These are phyloP conservation scores for Breynia disticha DNA, from an alignment of 441 rosid genomes.

Conservation along the genomic window DNA sequence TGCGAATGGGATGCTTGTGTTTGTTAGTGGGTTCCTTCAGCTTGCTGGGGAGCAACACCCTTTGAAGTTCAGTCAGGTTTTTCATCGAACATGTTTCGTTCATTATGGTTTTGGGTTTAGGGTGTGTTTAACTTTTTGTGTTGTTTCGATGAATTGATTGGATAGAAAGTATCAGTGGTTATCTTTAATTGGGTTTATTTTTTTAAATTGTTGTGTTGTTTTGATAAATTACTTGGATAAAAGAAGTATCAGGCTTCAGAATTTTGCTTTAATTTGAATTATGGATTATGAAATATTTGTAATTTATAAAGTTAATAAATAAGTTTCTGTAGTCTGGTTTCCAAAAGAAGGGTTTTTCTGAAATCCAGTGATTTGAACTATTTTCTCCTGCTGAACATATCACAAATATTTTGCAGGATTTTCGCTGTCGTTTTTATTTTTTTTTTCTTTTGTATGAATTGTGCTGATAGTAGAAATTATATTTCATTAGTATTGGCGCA, in stretches of 20 bases:
- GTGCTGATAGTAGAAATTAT: not conserved
- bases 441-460: not conserved
- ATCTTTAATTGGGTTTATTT: no score
- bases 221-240: no score
- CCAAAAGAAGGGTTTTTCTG: not conserved
- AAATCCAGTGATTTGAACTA: not conserved
- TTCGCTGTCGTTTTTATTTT: no score
- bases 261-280: no score
- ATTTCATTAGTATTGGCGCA: no score
- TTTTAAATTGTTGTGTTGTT: no score
- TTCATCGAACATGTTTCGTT: conserved; percentile 1
- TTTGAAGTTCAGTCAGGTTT: conserved; percentile 96
- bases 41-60: conserved; percentile 90
- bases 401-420: no score
- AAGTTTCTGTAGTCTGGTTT: not conserved
- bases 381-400: no score
- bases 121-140: not conserved
- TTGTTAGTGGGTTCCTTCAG: conserved; percentile 84
- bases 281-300: not conserved
- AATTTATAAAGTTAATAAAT: not conserved
- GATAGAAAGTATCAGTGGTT: no score
- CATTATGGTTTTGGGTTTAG: not conserved
- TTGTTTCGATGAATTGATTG: no score
- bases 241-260: no score
- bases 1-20: conserved; percentile 84